Evolutionary conservation across 441 rosid genomes (phyloP).

Genomic region (Populus hybrid): DNA sequence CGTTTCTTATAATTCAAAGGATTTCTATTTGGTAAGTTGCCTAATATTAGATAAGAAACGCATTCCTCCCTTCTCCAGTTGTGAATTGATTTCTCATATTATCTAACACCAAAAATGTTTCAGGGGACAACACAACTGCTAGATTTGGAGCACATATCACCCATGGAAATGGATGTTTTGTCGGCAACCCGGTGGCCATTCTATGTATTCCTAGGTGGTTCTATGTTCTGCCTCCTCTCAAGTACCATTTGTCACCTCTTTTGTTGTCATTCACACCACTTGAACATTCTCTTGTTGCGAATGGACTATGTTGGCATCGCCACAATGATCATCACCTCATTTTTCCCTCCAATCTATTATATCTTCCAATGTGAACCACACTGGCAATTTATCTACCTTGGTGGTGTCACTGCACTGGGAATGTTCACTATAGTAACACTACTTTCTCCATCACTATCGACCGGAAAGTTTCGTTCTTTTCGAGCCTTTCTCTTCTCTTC

Average conservation of each 20-base stretch:
- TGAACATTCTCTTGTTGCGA: slow-evolving; percentile 50
- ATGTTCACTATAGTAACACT: slow-evolving; percentile 62
- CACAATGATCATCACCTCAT: slow-evolving; percentile 83
- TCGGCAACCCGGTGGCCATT: slow-evolving; percentile 71
- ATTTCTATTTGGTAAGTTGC: slow-evolving; percentile 26
- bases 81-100: background rate
- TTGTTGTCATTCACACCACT: slow-evolving; percentile 63
- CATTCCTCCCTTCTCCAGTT: background rate
- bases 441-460: slow-evolving; percentile 56
- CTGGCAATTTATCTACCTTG: slow-evolving; percentile 71
- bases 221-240: slow-evolving; percentile 75
- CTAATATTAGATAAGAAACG: background rate
- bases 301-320: slow-evolving; percentile 71
- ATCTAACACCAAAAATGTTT: background rate
- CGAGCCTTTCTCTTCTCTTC: slow-evolving; percentile 62
- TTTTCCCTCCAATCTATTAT: slow-evolving; percentile 78
- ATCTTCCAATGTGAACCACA: slow-evolving; percentile 71
- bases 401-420: slow-evolving; percentile 65
- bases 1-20: slow-evolving; percentile 31
- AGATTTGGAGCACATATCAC: slow-evolving; percentile 24
- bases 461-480: slow-evolving; percentile 50
- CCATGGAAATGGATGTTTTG: slow-evolving; percentile 2
- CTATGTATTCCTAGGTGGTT: slow-evolving; percentile 63
- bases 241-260: slow-evolving; percentile 85
- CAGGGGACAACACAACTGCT: slow-evolving; percentile 34